Conservation (phyloP, 2,329 filamentous ascomycete genomes). For the Aspergillus sojae region DNA sequence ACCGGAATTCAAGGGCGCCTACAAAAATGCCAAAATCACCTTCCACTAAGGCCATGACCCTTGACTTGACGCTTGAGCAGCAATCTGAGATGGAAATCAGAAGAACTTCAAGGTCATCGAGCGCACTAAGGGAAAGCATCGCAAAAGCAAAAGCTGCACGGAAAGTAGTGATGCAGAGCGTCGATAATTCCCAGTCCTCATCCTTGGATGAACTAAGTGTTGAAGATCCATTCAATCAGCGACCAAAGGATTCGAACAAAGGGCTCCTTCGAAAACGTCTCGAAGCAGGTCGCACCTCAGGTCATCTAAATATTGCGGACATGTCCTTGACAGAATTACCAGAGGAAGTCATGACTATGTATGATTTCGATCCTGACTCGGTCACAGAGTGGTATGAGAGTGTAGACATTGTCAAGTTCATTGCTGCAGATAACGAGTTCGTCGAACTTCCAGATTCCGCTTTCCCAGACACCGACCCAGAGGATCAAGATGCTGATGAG, state of each 20-base stretch:
- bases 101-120: conserved; percentile 69
- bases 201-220: conserved; percentile 53
- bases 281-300: conserved; percentile 71
- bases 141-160: conserved; percentile 87
- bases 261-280: conserved; percentile 75
- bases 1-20: conserved; percentile 32
- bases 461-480: conserved; percentile 71
- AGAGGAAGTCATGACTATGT: conserved; percentile 84
- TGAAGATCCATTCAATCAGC: conserved; percentile 61
- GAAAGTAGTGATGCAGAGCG: conserved; percentile 51
- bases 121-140: conserved; percentile 83
- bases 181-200: conserved; percentile 16
- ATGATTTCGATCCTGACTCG: conserved; percentile 71
- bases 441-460: conserved; percentile 70
- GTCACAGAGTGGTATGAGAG: conserved; percentile 83
- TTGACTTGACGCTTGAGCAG: conserved; percentile 33
- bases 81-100: conserved; percentile 37
- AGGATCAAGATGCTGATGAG: conserved; percentile 66
- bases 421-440: conserved; percentile 89
- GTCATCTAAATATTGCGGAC: conserved; percentile 84
- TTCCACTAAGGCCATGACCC: conserved; percentile 31
- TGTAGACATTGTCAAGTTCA: conserved; percentile 80
- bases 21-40: conserved; percentile 35
- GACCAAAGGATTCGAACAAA: conserved; percentile 58
- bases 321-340: conserved; percentile 80